These are phyloP conservation scores for Magnusiomyces fungicola DNA, from an alignment of 1,139 yeast genomes.

Conservation along the genomic window DNA sequence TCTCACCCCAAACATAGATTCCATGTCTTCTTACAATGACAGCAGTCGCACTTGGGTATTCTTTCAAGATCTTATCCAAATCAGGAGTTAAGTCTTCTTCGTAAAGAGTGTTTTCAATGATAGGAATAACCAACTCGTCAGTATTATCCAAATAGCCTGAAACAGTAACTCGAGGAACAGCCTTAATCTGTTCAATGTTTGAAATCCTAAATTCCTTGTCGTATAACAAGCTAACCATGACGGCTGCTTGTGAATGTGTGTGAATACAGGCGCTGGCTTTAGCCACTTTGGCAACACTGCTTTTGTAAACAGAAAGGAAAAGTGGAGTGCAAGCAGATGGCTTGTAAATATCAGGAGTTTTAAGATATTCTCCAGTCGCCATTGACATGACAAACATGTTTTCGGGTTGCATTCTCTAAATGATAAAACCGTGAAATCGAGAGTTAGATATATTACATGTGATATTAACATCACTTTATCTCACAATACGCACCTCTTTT, in stretches of 20 bases:
- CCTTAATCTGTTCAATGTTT: slow-evolving; percentile 88
- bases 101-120: slow-evolving; percentile 81
- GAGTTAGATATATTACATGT: not conserved
- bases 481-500: slow-evolving; percentile 59
- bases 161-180: slow-evolving; percentile 59
- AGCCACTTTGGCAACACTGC: slow-evolving; percentile 35
- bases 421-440: not conserved
- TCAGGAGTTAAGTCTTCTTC: slow-evolving; percentile 74
- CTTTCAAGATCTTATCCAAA: slow-evolving; percentile 52
- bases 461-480: no score
- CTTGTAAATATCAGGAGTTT: slow-evolving; percentile 59
- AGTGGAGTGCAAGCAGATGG: slow-evolving; percentile 93
- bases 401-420: slow-evolving; percentile 56
- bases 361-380: slow-evolving; percentile 46
- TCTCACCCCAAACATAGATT: slow-evolving; percentile 91
- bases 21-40: slow-evolving; percentile 92
- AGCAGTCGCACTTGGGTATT: slow-evolving; percentile 75
- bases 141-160: slow-evolving; percentile 65
- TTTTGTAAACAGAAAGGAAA: slow-evolving; percentile 63
- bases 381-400: slow-evolving; percentile 75
- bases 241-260: slow-evolving; percentile 87
- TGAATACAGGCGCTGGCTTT: slow-evolving; percentile 92
- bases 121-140: slow-evolving; percentile 76
- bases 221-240: slow-evolving; percentile 65
- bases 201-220: slow-evolving; percentile 67